phyloP scores from a whole-genome alignment of 352 stramenopile genomes.

The Pythium sp. region DNA sequence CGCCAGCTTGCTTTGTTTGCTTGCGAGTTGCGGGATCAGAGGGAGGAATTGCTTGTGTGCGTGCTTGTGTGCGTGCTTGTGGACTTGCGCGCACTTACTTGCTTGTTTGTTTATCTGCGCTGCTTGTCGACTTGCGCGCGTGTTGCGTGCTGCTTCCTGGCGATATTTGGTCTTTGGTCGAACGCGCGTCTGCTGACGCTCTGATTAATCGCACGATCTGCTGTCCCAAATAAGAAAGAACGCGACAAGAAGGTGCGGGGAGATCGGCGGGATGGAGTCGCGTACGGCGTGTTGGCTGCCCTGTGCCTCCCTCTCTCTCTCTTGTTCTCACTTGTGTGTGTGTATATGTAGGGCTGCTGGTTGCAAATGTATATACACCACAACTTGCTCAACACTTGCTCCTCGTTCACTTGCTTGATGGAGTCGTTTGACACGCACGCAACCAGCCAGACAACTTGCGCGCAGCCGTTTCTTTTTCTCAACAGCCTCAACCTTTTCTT shows the following conservation, averaged over 20 bases:
- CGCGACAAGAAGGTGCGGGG: neutral
- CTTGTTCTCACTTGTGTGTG: neutral
- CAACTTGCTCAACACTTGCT: neutral
- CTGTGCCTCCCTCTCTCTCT: neutral
- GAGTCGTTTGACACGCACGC: neutral
- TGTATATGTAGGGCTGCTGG: too few relatives aligned
- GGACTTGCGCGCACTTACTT: neutral
- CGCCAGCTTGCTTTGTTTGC: neutral
- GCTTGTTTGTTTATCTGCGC: neutral
- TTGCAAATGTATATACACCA: neutral
- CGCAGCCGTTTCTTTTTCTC: neutral
- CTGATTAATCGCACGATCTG: neutral
- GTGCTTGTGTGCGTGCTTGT: conserved; percentile 1
- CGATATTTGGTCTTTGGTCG: neutral
- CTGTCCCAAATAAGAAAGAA: neutral
- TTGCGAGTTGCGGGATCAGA: neutral
- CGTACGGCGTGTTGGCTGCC: too few relatives aligned
- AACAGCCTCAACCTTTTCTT: neutral
- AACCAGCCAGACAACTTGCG: neutral
- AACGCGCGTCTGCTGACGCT: neutral
- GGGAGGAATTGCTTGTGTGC: neutral
- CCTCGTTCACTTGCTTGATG: neutral
- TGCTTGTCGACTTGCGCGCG: neutral
- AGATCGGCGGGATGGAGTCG: neutral
- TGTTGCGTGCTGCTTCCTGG: neutral